Conservation (phyloP, 208 protist genomes). For the Trypanosoma congolense region DNA sequence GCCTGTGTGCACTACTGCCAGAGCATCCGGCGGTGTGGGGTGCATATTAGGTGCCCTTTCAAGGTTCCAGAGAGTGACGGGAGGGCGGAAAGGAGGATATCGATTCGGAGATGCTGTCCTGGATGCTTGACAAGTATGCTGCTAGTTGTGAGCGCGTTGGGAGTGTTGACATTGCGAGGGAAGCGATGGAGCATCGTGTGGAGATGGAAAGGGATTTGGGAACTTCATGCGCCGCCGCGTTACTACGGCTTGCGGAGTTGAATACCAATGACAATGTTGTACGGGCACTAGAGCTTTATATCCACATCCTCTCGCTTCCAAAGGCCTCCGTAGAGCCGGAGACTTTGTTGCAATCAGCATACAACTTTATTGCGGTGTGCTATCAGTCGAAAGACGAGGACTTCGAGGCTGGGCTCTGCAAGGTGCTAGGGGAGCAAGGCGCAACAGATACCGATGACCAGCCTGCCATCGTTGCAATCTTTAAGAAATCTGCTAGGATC, state of each 20-base stretch:
- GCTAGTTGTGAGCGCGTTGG: conserved; percentile 57
- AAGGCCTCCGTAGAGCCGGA: conserved; percentile 41
- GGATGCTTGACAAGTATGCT: conserved; percentile 63
- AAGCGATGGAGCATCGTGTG: conserved; percentile 48
- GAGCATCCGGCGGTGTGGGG: conserved; percentile 26
- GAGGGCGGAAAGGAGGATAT: conserved; percentile 13
- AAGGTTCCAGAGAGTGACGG: conserved; percentile 1
- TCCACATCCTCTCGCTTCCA: conserved; percentile 59
- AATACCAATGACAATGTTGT: conserved; percentile 32
- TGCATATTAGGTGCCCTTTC: conserved; percentile 16
- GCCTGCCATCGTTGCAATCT: conserved; percentile 15
- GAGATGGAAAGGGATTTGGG: conserved; percentile 45
- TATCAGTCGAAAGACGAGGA: conserved; percentile 30
- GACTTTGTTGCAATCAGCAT: conserved; percentile 39
- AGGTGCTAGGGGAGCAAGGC: too few relatives aligned
- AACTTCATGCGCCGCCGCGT: conserved; percentile 35
- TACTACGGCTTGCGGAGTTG: conserved; percentile 51
- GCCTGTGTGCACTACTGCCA: conserved; percentile 59
- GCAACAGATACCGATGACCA: too few relatives aligned
- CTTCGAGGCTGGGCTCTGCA: conserved; percentile 9
- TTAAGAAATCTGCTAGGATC: conserved; percentile 20
- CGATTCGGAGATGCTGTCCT: conserved; percentile 51
- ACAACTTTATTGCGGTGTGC: conserved; percentile 51
- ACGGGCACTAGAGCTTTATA: conserved; percentile 52
- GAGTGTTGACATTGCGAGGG: conserved; percentile 37